These are phyloP conservation scores for Quaeritorhiza haematococci DNA, from an alignment of 371 early-diverging fungal genomes.

Conservation along the genomic window DNA sequence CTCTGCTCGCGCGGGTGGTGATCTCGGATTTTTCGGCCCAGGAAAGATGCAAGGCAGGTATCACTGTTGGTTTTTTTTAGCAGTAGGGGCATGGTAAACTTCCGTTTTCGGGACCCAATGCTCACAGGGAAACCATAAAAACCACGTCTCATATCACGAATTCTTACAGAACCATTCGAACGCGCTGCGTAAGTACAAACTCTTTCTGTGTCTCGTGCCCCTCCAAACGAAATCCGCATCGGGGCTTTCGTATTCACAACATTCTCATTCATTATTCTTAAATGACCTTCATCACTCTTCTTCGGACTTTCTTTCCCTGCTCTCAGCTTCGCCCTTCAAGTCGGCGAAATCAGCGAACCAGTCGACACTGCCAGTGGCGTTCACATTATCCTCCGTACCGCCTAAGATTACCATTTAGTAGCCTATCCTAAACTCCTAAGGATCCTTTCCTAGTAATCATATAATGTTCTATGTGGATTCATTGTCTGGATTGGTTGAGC, in stretches of 20 bases:
- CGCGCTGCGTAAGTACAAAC: slow-evolving; percentile 63
- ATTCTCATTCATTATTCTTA: background rate
- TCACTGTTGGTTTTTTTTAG: too few relatives aligned
- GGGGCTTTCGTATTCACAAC: too few relatives aligned
- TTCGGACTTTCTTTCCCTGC: background rate
- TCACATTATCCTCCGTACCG: slow-evolving; percentile 87
- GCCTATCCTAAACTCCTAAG: background rate
- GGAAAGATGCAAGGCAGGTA: slow-evolving; percentile 51
- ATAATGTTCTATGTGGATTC: background rate
- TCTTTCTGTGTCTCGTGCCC: too few relatives aligned
- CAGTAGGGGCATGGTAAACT: background rate
- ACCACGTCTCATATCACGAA: background rate
- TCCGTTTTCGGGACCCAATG: background rate
- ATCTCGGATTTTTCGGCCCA: slow-evolving; percentile 77
- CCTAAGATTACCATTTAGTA: slow-evolving; percentile 35
- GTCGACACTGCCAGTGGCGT: slow-evolving; percentile 91
- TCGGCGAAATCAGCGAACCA: slow-evolving; percentile 77
- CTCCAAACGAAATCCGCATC: too few relatives aligned
- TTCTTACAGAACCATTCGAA: slow-evolving; percentile 67
- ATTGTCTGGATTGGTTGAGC: too few relatives aligned
- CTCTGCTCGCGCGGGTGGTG: slow-evolving; percentile 82
- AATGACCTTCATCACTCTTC: background rate
- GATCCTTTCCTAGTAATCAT: background rate
- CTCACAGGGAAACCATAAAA: background rate
- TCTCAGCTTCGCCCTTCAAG: slow-evolving; percentile 63